Evolutionary conservation across 257 asterid species (phyloP), one percentile per base, ranked within the genome.

Genomic region (Gentiana macrophylla): DNA sequence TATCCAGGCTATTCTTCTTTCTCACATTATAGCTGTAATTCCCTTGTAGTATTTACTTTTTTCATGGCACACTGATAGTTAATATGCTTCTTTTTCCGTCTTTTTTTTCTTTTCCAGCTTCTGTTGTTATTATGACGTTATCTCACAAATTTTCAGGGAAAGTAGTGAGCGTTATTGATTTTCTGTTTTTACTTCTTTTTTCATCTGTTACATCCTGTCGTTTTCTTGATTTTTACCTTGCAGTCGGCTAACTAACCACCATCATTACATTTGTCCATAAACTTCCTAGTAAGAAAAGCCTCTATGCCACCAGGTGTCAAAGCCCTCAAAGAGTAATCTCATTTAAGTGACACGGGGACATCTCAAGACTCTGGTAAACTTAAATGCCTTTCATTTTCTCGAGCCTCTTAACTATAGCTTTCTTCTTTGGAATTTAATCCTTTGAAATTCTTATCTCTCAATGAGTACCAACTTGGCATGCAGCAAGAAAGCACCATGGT

Each of bases 391-490:
- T 47, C 62, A 62, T 53, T 52, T 62, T 60, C 60, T 33, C 35
- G 59, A 50, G 61, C 53, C 46, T 64, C 58, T 55, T 15, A 15
- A 15, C 49, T 53, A 24, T 56, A 56, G 35, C 32, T 69, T 72
- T 58, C 55, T 47, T 59, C 57, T 75, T 63, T 73, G 57, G 68
- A 48, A 61, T 32, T 43, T 52, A 57, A 49, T 60, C 55, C 50
- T 24, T 53, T 32, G 35, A 13, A 61, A 48, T 52, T 52, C 48
- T 41, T 54, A 55, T 53, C 46, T 43, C 45, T 55, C 54, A 67
- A 77, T 82, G 82, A 62, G 68, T 56, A 51, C 66, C 46, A 50
- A 72, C 36, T 45, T 49, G 66, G 56, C 72, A 61, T 61, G 70
- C 65, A 52, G 33, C 35, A 35, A 48, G 58, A 15, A 15, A 15